Evolutionary conservation across 306 rosid genomes (phyloP).

Genomic region (Psophocarpus tetragonolobus): DNA sequence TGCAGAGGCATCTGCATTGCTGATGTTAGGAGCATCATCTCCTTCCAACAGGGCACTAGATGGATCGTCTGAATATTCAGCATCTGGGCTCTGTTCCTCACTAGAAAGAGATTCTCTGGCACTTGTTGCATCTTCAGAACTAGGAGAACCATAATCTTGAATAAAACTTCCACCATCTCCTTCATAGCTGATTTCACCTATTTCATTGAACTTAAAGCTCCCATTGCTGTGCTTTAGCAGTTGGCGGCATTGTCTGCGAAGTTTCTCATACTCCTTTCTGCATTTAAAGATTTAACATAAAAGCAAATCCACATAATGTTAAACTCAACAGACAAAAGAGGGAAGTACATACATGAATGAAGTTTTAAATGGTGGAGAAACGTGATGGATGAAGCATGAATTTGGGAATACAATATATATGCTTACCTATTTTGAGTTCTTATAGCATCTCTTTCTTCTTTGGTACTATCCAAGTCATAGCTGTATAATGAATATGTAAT

Average conservation of each 20-base stretch:
- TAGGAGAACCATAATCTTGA: slow-evolving; percentile 76
- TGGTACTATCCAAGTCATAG: slow-evolving; percentile 76
- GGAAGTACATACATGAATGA: slow-evolving; percentile 10
- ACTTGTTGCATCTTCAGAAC: slow-evolving; percentile 91
- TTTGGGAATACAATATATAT: slow-evolving; percentile 8
- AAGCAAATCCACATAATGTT: slow-evolving; percentile 26
- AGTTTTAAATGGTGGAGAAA: not conserved
- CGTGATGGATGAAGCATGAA: slow-evolving; percentile 16
- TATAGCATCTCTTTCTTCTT: slow-evolving; percentile 74
- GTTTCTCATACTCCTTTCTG: slow-evolving; percentile 89
- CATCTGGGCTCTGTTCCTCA: slow-evolving; percentile 69
- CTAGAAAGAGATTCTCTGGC: slow-evolving; percentile 95
- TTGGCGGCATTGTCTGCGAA: slow-evolving; percentile 76
- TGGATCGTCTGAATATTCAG: slow-evolving; percentile 67
- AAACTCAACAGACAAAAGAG: slow-evolving; percentile 17
- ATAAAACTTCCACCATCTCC: slow-evolving; percentile 56
- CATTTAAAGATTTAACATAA: slow-evolving; percentile 35
- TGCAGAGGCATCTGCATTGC: slow-evolving; percentile 64
- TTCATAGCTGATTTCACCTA: slow-evolving; percentile 53
- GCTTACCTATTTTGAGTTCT: slow-evolving; percentile 75
- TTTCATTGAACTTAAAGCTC: slow-evolving; percentile 59
- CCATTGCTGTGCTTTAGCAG: slow-evolving; percentile 59
- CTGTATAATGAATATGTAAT: slow-evolving; percentile 55
- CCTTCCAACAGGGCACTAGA: slow-evolving; percentile 72
- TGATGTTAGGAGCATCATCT: slow-evolving; percentile 53